Evolutionary conservation across 2,329 filamentous ascomycete genomes (phyloP), one percentile per base, ranked within the genome.

Genomic region (Botrytis tulipae): DNA sequence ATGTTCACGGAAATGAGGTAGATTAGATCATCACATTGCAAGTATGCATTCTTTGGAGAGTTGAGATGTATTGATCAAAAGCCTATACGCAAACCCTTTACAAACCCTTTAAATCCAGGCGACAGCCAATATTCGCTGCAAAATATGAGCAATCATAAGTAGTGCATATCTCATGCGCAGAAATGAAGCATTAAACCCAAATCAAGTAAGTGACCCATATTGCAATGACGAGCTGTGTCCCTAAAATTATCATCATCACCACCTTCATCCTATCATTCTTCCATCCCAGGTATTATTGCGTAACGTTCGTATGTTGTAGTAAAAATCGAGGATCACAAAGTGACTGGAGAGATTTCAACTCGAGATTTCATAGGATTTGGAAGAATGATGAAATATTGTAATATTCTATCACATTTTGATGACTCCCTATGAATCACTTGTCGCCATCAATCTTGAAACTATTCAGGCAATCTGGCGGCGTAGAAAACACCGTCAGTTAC

Each of bases 401-500:
- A 40, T 40, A 8, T 7, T 67, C 29, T 14, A 35, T 67, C 25
- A 9, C 14, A 7, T 5, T 14, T n/a, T 25, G 0, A 25, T 3
- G 22, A 29, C 32, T 16, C 6, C 3, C 54, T 10, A 14, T 25
- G 37, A 32, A 57, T 44, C n/a, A 14, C 32, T n/a, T 44, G 6
- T 61, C 25, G 44, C 20, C 63, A 16, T 44, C 35, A 35, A 32
- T 3, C 67, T n/a, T 10, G 10, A 18, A 18, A 63, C 37, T 72
- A 72, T 48, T 62, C 80, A 57, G 85, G 83, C 67, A 89, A 82
- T 70, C 88, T 85, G 68, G 89, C 85, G 74, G 89, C 89, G 77
- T 91, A 91, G 80, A 91, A 91, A 78, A 85, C 84, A 40, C 89
- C 89, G 72, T 86, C 84, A 74, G 85, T 85, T 72, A 88, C 83